Conservation (phyloP, 192 early-diverging fungal species). For the Thamnidium elegans region DNA sequence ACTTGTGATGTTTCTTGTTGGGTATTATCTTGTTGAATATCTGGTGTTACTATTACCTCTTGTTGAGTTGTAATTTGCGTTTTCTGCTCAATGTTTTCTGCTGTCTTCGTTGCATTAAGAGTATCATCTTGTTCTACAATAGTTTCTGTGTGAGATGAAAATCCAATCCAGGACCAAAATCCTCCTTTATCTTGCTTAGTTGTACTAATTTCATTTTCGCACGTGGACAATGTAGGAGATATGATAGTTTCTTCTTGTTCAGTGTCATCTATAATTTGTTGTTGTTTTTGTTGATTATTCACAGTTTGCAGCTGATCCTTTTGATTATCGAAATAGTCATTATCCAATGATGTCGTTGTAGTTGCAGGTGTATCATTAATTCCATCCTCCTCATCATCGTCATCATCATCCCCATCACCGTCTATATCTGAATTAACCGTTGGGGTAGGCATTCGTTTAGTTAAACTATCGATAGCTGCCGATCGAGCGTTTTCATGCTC, state of each 20-base stretch:
- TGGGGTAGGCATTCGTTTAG: neutral
- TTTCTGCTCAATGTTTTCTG: too few relatives aligned
- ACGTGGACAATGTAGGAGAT: neutral
- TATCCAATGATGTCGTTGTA: neutral
- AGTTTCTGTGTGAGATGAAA: neutral
- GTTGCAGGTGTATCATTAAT: neutral
- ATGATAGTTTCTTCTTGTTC: neutral
- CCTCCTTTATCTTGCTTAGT: neutral
- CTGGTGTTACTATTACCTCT: too few relatives aligned
- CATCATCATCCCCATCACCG: neutral
- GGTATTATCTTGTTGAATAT: too few relatives aligned
- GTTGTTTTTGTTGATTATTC: neutral
- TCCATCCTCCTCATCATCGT: neutral
- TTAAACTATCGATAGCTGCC: constrained; percentile 1
- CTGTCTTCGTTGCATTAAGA: too few relatives aligned
- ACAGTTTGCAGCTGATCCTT: neutral
- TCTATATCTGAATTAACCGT: neutral
- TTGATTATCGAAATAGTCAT: neutral
- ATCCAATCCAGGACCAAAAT: constrained; percentile 7
- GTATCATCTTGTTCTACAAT: too few relatives aligned
- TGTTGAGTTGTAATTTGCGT: too few relatives aligned
- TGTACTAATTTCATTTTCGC: too few relatives aligned
- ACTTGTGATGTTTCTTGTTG: too few relatives aligned
- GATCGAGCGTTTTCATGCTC: neutral
- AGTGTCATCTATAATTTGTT: neutral